phyloP scores from a whole-genome alignment of 129 eudicot species.

The Artemisia tridentata region DNA sequence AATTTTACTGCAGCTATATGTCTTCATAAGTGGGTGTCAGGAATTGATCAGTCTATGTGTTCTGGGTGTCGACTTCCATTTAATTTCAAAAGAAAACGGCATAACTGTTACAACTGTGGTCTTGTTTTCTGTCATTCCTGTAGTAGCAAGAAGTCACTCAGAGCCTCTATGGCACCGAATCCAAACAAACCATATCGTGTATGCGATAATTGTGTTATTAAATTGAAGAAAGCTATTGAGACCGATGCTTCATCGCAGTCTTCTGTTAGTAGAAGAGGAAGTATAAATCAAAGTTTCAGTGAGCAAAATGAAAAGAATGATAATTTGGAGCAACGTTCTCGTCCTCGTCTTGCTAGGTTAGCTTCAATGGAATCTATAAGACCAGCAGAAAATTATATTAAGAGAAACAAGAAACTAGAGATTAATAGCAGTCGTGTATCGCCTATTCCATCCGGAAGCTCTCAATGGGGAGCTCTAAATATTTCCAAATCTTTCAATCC shows the following conservation, averaged over 20 bases:
- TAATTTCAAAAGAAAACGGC: slow-evolving; percentile 83
- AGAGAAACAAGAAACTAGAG: slow-evolving; percentile 34
- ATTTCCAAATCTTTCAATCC: slow-evolving; percentile 44
- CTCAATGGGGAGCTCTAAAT: slow-evolving; percentile 45
- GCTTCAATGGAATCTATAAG: slow-evolving; percentile 58
- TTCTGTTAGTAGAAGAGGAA: slow-evolving; percentile 46
- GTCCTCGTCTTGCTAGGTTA: slow-evolving; percentile 59
- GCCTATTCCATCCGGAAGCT: slow-evolving; percentile 40
- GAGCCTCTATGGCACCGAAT: slow-evolving; percentile 87
- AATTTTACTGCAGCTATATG: slow-evolving; percentile 89
- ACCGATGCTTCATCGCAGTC: slow-evolving; percentile 37
- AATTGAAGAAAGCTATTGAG: slow-evolving; percentile 58
- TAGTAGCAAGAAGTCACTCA: slow-evolving; percentile 71
- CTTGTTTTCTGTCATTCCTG: slow-evolving; percentile 90
- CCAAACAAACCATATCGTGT: slow-evolving; percentile 89
- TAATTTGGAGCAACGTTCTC: slow-evolving; percentile 37
- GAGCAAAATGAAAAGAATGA: slow-evolving; percentile 51
- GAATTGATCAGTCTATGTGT: slow-evolving; percentile 77
- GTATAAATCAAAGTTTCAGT: slow-evolving; percentile 34
- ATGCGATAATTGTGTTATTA: slow-evolving; percentile 81
- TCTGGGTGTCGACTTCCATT: slow-evolving; percentile 75
- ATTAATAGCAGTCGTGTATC: slow-evolving; percentile 44
- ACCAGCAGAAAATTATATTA: slow-evolving; percentile 45
- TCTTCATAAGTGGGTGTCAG: slow-evolving; percentile 68
- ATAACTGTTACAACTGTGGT: slow-evolving; percentile 96